phyloP scores from a whole-genome alignment of 2,329 filamentous ascomycete genomes.

The Aspergillus glaucus region DNA sequence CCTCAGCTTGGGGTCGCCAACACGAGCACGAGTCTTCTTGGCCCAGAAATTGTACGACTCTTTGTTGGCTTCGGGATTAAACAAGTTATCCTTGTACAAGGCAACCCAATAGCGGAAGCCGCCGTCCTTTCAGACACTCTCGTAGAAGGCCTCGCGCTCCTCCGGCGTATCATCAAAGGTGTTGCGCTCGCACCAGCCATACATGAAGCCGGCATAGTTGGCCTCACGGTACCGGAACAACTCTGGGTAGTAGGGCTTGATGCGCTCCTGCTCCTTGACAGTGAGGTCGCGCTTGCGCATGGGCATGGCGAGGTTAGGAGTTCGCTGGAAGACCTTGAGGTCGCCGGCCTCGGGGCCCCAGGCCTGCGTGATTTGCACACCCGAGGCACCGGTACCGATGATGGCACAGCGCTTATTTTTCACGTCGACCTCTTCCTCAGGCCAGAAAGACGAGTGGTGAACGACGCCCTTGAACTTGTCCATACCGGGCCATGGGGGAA shows the following conservation, averaged over 20 bases:
- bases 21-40: conserved; percentile 45
- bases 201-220: conserved; percentile 55
- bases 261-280: conserved; percentile 45
- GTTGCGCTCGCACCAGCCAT: conserved; percentile 49
- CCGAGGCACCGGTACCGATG: conserved; percentile 53
- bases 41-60: conserved; percentile 52
- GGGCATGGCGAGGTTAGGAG: conserved; percentile 59
- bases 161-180: conserved; percentile 51
- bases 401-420: conserved; percentile 45
- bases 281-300: conserved; percentile 51
- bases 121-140: conserved; percentile 45
- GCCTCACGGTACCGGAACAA: conserved; percentile 50
- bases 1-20: conserved; percentile 44
- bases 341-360: conserved; percentile 49
- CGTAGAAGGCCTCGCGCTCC: conserved; percentile 46
- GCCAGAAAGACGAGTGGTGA: conserved; percentile 54
- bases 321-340: conserved; percentile 59
- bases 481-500: conserved; percentile 35
- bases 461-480: conserved; percentile 46
- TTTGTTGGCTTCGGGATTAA: conserved; percentile 45
- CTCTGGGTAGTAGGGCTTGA: conserved; percentile 42
- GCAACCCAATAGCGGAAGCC: conserved; percentile 53
- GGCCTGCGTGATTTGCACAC: conserved; percentile 54
- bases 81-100: conserved; percentile 49
- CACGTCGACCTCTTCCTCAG: conserved; percentile 42